Evolutionary conservation across 768 basidiomycete genomes (phyloP), one percentile per base, ranked within the genome.

Genomic region (Galerina sulciceps): DNA sequence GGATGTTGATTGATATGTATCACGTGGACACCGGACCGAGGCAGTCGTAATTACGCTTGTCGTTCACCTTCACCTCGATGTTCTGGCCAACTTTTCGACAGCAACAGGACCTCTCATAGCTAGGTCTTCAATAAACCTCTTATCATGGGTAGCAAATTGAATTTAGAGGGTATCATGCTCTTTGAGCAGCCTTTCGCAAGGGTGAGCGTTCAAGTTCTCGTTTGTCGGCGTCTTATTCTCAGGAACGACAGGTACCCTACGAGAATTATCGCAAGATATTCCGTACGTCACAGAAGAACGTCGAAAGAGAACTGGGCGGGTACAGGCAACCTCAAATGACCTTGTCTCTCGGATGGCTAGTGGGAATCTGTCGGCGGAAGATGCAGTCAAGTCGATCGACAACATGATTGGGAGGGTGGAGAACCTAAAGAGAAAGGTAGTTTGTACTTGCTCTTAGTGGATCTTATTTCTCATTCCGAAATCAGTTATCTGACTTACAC

Each of bases 251-350:
- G 94, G 91, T 94, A 11, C 94, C 94, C 10, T 92, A 89, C 73
- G 94, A 96, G 76, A 90, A 90, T 65, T 91, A 93, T 67, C 87
- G 91, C 65, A 92, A 90, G 74, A 81, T 89, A n/a, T 95, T 96
- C 69, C 86, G 93, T 35, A 83, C 87, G 15, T 87, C 89, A 0
- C 92, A 94, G 70, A 87, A 86, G 74, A 81, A 87, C 60, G 86
- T 94, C 54, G 94, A 96, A 72, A 86, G 89, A 57, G 93, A 95
- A 66, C 72, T 91, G 41, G 81, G 80, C 14, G 77, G 82, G 77
- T 90, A 13, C 86, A 88, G 62, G 76, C 78, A 22, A 64, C 79
- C 18, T 75, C 86, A 5, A 80, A 74, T 41, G 91, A 94, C 31
- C 75, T 94, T n/a, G 79, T 76, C 17, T 81, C 77, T 48, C 75